These are phyloP conservation scores for Rhizopogon vulgaris DNA, from an alignment of 768 basidiomycete genomes.

Conservation along the genomic window DNA sequence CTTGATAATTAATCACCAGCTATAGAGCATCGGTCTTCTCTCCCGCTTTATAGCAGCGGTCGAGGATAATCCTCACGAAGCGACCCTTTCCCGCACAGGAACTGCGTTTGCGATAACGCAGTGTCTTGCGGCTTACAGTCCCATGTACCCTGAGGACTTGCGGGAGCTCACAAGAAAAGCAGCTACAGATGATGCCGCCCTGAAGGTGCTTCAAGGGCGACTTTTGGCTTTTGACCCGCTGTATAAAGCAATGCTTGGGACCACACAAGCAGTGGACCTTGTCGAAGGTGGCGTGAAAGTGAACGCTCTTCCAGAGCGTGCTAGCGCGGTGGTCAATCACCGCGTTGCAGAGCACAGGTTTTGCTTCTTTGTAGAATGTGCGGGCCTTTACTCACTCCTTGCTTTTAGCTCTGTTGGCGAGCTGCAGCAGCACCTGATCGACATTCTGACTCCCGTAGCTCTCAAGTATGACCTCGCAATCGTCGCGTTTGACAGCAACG, in stretches of 20 bases:
- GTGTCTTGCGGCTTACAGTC: slow-evolving; percentile 58
- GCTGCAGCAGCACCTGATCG: slow-evolving; percentile 13
- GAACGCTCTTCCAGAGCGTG: slow-evolving; percentile 71
- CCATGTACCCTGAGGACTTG: slow-evolving; percentile 39
- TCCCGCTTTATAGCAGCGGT: slow-evolving; percentile 56
- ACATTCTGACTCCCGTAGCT: slow-evolving; percentile 37
- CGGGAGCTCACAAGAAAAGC: slow-evolving; percentile 43
- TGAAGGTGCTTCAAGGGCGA: slow-evolving; percentile 41
- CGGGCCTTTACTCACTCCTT: not conserved
- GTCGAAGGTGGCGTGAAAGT: slow-evolving; percentile 58
- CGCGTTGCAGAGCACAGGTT: slow-evolving; percentile 61
- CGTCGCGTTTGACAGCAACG: slow-evolving; percentile 44
- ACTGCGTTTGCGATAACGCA: slow-evolving; percentile 29
- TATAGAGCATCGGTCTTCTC: slow-evolving; percentile 70
- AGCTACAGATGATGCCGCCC: slow-evolving; percentile 38
- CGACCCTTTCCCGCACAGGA: slow-evolving; percentile 35
- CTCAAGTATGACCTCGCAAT: slow-evolving; percentile 49
- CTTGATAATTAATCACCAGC: not conserved
- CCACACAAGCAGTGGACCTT: slow-evolving; percentile 72
- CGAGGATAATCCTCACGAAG: slow-evolving; percentile 53
- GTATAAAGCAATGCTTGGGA: slow-evolving; percentile 45
- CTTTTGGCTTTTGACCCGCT: slow-evolving; percentile 14
- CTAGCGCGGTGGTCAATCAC: slow-evolving; percentile 61
- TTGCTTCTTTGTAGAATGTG: slow-evolving; percentile 1
- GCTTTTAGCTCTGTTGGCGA: slow-evolving; percentile 12